These are phyloP conservation scores for Suillus alpinus DNA, from an alignment of 768 basidiomycete genomes.

Conservation along the genomic window DNA sequence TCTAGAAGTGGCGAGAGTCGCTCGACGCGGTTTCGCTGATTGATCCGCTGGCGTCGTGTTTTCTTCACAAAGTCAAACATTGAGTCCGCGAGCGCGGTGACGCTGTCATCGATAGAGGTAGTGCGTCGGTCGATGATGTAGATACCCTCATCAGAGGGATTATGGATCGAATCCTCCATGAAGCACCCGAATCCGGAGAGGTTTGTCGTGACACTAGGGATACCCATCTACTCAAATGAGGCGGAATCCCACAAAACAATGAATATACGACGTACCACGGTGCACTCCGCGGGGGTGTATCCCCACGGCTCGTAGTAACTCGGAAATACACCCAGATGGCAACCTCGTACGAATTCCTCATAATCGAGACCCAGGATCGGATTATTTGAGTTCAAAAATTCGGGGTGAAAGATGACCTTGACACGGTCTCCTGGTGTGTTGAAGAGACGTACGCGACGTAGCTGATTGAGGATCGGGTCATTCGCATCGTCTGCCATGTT, in stretches of 20 bases:
- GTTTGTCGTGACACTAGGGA: constrained; percentile 96
- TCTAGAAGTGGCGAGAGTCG: constrained; percentile 89
- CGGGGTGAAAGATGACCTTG: constrained; percentile 97
- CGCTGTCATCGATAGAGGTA: constrained; percentile 89
- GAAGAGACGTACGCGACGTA: constrained; percentile 92
- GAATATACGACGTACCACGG: constrained; percentile 64
- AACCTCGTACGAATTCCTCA: constrained; percentile 98
- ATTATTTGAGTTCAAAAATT: constrained; percentile 97
- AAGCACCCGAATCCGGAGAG: constrained; percentile 97
- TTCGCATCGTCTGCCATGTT: constrained; percentile 94
- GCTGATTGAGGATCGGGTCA: constrained; percentile 94
- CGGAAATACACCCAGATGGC: constrained; percentile 98
- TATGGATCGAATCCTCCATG: constrained; percentile 97
- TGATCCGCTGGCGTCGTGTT: constrained; percentile 94
- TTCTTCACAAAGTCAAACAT: constrained; percentile 78
- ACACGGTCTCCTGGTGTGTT: constrained; percentile 87
- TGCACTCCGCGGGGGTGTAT: constrained; percentile 97
- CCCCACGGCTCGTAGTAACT: constrained; percentile 98
- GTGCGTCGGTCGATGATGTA: constrained; percentile 94
- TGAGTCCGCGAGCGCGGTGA: constrained; percentile 73
- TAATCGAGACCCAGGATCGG: constrained; percentile 97
- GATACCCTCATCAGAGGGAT: constrained; percentile 91
- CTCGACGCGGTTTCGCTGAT: constrained; percentile 98
- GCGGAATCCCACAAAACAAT: constrained; percentile 7
- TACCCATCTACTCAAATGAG: constrained; percentile 73